Evolutionary conservation across 257 asterid species (phyloP), one percentile per base, ranked within the genome.

Genomic region (Osmanthus fragrans): DNA sequence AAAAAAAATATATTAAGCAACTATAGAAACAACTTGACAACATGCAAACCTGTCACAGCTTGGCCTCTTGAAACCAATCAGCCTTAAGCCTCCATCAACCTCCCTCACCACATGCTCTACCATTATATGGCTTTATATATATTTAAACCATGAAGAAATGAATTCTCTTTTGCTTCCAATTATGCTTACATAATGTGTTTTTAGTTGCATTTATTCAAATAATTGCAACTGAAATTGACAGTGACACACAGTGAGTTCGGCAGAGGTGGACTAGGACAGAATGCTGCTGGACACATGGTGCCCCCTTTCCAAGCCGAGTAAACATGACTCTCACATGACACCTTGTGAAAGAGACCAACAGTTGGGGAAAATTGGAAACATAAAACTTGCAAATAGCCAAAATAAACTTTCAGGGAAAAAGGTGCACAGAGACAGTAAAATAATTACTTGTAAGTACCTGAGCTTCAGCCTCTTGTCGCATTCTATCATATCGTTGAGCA

Each of bases 401-500:
- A 13, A 16, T 32, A 56, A 42, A 15, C 21, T 54, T 36, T 36
- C 58, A 47, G 58, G 58, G 80, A 85, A 77, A 77, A 84, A 74
- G 19, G 11, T 5, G 42, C 45, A 73, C 12, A 25, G 19, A 71
- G 70, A 71, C 4, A 72, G 36, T 18, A 67, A 73, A 72, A 47
- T n/a, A 69, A 45, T 56, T 30, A 36, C 75, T 37, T 74, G 70
- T 80, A 83, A 79, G 81, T 88, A 96, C 99, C 99, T 96, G 99
- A 85, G 97, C 94, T 86, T 96, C 99, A 23, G 97, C 94, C 80
- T 96, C 99, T 86, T 96, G 99, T 58, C 98, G 90, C 97, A 96
- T 89, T 87, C 96, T 87, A 81, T 93, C 98, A 84, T 96, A 96
- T 80, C 99, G 85, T 86, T 96, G 99, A 72, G 99, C 98, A 33